Percentiles rank a stretch among this genome's conserved stretches.
Evolutionary conservation across 2,329 filamentous ascomycete species (phyloP).

Genomic region (Blastomyces parvus): DNA sequence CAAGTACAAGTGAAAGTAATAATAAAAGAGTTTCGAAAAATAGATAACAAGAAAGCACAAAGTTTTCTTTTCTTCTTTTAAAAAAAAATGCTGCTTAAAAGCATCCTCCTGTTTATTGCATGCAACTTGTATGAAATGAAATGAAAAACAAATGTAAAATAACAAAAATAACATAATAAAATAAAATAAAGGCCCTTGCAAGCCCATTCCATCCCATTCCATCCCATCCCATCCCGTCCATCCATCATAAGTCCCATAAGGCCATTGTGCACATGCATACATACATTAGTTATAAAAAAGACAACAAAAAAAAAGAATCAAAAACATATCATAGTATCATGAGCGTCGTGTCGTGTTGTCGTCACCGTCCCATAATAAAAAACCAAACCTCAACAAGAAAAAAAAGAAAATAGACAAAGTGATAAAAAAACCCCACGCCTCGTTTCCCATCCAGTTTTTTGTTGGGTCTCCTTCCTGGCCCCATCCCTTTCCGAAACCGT

Average conservation of each 20-base stretch:
- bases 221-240: no score
- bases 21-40: no score
- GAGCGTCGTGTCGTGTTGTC: conserved; percentile 25
- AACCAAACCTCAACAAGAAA: conserved; percentile 13
- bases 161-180: no score
- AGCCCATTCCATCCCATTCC: no score
- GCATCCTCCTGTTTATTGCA: no score
- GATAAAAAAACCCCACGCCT: no score
- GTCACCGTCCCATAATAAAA: conserved; percentile 20
- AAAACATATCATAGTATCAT: conserved; percentile 24
- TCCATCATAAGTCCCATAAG: conserved; percentile 22
- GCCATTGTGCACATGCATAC: conserved; percentile 26
- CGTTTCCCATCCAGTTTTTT: no score
- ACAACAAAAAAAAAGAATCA: no score
- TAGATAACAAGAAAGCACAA: no score
- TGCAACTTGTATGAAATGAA: not conserved
- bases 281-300: conserved; percentile 15
- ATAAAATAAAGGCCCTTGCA: conserved; percentile 21
- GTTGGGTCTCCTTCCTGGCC: not conserved
- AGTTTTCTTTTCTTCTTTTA: no score
- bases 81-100: no score
- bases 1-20: no score
- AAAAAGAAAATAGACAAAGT: not conserved
- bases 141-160: conserved; percentile 15
- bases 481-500: not conserved